Evolutionary conservation across 768 basidiomycete genomes (phyloP).

Genomic region (Tylopilus felleus): DNA sequence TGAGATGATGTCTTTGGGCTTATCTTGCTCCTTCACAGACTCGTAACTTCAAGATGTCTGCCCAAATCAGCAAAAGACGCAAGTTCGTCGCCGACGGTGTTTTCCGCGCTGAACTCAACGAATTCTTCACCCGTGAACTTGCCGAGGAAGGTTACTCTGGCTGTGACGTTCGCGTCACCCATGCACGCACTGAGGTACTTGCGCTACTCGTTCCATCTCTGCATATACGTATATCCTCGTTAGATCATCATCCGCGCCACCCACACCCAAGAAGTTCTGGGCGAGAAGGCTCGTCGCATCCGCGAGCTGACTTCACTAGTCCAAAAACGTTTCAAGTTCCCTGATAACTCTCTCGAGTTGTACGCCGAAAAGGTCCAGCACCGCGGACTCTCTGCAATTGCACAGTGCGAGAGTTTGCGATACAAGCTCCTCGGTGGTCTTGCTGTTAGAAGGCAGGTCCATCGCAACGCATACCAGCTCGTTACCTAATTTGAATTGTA

Average conservation of each 20-base stretch:
- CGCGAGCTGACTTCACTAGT: slow-evolving; percentile 98
- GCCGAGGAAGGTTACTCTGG: slow-evolving; percentile 99
- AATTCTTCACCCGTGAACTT: slow-evolving; percentile 98
- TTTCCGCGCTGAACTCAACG: slow-evolving; percentile 97
- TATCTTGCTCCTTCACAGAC: slow-evolving; percentile 20
- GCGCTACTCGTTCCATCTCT: background rate
- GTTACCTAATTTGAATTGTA: slow-evolving; percentile 26
- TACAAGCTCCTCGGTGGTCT: slow-evolving; percentile 99
- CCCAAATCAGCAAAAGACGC: slow-evolving; percentile 95
- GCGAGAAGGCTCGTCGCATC: slow-evolving; percentile 99
- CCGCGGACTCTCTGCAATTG: slow-evolving; percentile 97
- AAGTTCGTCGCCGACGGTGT: slow-evolving; percentile 99
- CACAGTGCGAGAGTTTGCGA: slow-evolving; percentile 96
- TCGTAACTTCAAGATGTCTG: slow-evolving; percentile 56
- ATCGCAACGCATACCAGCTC: background rate
- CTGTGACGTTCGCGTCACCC: slow-evolving; percentile 98
- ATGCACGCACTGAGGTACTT: slow-evolving; percentile 92
- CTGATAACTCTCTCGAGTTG: slow-evolving; percentile 96
- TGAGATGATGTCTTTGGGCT: slow-evolving; percentile 21
- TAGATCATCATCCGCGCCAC: slow-evolving; percentile 99
- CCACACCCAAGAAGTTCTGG: slow-evolving; percentile 97
- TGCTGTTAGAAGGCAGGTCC: slow-evolving; percentile 87
- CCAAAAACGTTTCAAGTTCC: slow-evolving; percentile 99
- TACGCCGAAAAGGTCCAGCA: slow-evolving; percentile 99
- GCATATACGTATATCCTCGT: background rate